These are phyloP conservation scores for Rhizomucor pusillus DNA, from an alignment of 371 early-diverging fungal species.

Conservation along the genomic window DNA sequence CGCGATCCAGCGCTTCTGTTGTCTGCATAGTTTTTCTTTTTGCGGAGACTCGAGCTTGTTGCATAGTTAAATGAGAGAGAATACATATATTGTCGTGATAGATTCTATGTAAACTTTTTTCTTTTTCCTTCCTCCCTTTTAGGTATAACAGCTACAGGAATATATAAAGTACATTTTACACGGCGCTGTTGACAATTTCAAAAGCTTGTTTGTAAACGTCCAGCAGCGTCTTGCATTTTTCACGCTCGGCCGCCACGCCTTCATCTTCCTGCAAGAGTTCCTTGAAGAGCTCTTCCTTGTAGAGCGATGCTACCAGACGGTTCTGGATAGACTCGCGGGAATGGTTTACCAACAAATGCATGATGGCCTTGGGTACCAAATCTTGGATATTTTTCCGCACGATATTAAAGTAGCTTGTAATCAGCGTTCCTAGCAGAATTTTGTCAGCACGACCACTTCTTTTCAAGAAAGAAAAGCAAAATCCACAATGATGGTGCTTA, in stretches of 20 bases:
- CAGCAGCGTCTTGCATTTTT: constrained; percentile 77
- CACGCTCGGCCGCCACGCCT: constrained; percentile 73
- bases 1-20: no score
- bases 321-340: constrained; percentile 80
- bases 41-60: no score
- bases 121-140: no score
- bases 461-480: no score
- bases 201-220: constrained; percentile 84
- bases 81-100: no score
- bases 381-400: constrained; percentile 81
- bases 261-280: constrained; percentile 86
- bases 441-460: not conserved
- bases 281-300: constrained; percentile 71
- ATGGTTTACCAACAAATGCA: constrained; percentile 81
- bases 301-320: constrained; percentile 83
- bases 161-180: constrained; percentile 34
- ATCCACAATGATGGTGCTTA: constrained; percentile 28
- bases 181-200: constrained; percentile 72
- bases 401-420: constrained; percentile 27
- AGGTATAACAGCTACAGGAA: no score
- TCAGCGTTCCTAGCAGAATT: constrained; percentile 30
- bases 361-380: constrained; percentile 91
- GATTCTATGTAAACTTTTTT: no score
- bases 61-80: no score
- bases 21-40: no score